A percentile compares a stretch with the other conserved stretches of the same genome.
phyloP scores from a whole-genome alignment of 2,329 filamentous ascomycete genomes.

The Penicillium sclerotigenum region DNA sequence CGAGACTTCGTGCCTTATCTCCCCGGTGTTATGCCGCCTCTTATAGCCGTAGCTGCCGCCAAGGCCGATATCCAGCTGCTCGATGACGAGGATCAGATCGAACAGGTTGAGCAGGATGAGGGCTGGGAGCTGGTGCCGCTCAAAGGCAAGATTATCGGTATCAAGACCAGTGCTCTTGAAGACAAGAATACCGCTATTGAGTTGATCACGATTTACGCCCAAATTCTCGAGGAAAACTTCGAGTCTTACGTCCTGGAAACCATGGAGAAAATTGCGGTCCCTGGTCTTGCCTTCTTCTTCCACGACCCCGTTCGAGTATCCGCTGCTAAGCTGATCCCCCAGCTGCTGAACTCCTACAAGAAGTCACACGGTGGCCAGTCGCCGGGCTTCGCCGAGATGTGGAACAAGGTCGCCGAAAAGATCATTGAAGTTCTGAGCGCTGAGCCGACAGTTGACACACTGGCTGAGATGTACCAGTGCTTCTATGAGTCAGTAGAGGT shows the following conservation, averaged over 20 bases:
- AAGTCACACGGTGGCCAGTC: conserved; percentile 81
- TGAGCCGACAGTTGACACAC: conserved; percentile 90
- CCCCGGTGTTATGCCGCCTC: conserved; percentile 86
- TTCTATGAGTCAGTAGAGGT: conserved; percentile 99
- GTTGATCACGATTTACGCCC: conserved; percentile 92
- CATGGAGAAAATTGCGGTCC: conserved; percentile 93
- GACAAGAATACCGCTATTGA: conserved; percentile 99
- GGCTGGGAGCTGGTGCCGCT: conserved; percentile 97
- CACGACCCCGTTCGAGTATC: conserved; percentile 95
- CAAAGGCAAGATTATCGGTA: conserved; percentile 97
- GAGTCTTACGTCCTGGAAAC: conserved; percentile 88
- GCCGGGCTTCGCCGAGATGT: conserved; percentile 74
- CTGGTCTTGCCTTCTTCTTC: conserved; percentile 96
- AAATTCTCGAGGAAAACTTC: conserved; percentile 89
- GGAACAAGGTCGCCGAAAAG: conserved; percentile 82
- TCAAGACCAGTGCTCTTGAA: conserved; percentile 93
- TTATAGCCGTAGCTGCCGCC: conserved; percentile 84
- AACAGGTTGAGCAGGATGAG: conserved; percentile 88
- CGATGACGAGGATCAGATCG: conserved; percentile 91
- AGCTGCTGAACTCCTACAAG: conserved; percentile 90
- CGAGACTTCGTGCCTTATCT: conserved; percentile 90
- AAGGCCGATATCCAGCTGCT: conserved; percentile 97
- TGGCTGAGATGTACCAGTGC: conserved; percentile 99
- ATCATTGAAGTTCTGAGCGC: conserved; percentile 89
- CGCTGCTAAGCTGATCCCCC: conserved; percentile 89